Conservation (phyloP, 2,329 filamentous ascomycete genomes). For the Neoscytalidium dimidiatum region DNA sequence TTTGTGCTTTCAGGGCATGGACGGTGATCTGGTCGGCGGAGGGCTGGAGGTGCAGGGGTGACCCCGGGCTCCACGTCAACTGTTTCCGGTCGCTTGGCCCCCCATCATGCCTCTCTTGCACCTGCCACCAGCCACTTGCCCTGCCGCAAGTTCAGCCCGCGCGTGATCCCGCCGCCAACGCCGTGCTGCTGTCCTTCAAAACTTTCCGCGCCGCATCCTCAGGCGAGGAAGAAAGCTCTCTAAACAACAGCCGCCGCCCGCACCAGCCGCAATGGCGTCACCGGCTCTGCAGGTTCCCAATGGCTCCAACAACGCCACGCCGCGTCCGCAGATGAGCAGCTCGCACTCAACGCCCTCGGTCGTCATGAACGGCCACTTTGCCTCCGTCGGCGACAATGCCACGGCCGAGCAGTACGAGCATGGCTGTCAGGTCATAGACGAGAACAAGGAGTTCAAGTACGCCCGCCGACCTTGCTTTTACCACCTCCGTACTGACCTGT, state of each 20-base stretch:
- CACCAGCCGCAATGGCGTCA: conserved; percentile 18
- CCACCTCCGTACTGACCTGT: conserved; percentile 27
- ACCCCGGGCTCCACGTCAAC: conserved; percentile 16
- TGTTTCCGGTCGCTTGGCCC: conserved; percentile 17
- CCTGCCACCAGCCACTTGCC: conserved; percentile 7
- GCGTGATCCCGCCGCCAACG: conserved; percentile 16
- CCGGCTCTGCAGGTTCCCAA: conserved; percentile 18
- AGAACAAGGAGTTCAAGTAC: conserved; percentile 96
- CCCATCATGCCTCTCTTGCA: conserved; percentile 13
- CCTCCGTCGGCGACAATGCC: conserved; percentile 66
- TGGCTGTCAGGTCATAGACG: conserved; percentile 96
- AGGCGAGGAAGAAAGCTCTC: conserved; percentile 9
- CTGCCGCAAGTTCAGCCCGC: conserved; percentile 6
- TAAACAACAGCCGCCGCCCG: conserved; percentile 4
- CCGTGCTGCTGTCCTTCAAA: conserved; percentile 6
- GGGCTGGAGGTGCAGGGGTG: conserved; percentile 3
- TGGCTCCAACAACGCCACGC: conserved; percentile 17
- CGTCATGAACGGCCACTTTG: conserved; percentile 79
- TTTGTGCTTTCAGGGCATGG: conserved; percentile 8
- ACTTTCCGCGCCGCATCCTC: conserved; percentile 8
- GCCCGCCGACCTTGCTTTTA: conserved; percentile 32
- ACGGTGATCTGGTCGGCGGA: conserved; percentile 11
- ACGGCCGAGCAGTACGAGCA: conserved; percentile 74
- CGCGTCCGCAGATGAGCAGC: conserved; percentile 12
- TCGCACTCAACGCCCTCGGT: conserved; percentile 44